Conservation (phyloP, 2,329 filamentous ascomycete genomes). For the Arthrinium phaeospermum region DNA sequence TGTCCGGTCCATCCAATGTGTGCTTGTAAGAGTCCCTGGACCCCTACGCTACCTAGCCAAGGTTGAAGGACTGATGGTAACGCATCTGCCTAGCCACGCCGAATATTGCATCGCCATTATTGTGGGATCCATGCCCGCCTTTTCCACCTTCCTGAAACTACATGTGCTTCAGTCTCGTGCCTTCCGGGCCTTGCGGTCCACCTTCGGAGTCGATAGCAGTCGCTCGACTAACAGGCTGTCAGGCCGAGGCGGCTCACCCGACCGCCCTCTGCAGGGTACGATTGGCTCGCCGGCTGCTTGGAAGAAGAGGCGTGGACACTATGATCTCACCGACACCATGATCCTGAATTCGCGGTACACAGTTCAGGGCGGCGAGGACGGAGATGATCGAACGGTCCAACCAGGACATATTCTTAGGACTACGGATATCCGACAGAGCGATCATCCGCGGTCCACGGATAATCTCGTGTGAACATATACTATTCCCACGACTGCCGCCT, state of each 20-base stretch:
- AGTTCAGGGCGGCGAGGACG: not conserved
- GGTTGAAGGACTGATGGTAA: no score
- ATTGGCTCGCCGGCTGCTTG: not conserved
- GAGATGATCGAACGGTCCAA: not conserved
- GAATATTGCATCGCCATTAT: constrained; percentile 9
- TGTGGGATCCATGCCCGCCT: constrained; percentile 15
- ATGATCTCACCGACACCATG: not conserved
- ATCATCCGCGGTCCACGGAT: no score
- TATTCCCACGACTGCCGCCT: no score
- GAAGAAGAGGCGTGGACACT: not conserved
- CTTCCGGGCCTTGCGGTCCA: not conserved
- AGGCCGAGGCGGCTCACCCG: no score
- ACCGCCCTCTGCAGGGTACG: not conserved
- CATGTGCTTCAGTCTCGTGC: not conserved
- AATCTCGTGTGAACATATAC: no score
- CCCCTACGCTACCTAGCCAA: no score
- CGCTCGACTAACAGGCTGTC: not conserved
- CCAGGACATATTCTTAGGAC: not conserved
- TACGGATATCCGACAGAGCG: not conserved
- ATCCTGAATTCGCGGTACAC: not conserved
- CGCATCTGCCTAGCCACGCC: not conserved
- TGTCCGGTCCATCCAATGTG: not conserved
- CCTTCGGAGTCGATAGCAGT: not conserved
- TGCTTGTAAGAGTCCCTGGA: no score
- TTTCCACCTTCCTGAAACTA: constrained; percentile 3